Percentiles rank a stretch among this genome's conserved stretches.
Conservation (phyloP, 129 eudicot species). For the Solidago caesia region DNA sequence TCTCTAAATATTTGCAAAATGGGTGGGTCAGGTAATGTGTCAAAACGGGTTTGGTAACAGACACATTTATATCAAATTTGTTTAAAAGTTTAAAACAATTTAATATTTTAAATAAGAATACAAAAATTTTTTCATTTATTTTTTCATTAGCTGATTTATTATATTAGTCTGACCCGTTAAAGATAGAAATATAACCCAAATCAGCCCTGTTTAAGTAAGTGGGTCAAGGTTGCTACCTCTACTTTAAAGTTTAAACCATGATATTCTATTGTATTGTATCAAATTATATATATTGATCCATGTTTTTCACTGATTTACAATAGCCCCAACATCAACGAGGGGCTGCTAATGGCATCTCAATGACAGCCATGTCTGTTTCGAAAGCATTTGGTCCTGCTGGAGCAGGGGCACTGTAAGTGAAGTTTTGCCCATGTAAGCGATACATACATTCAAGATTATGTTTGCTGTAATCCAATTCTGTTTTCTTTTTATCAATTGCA, state of each 20-base stretch:
- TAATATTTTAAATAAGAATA: too few relatives aligned
- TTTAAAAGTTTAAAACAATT: background rate
- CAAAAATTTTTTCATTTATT: too few relatives aligned
- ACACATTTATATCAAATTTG: background rate
- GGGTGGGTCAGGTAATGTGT: background rate
- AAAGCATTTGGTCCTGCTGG: slow-evolving; percentile 41
- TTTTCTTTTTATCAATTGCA: slow-evolving; percentile 3
- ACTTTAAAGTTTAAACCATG: background rate
- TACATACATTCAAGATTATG: slow-evolving; percentile 2
- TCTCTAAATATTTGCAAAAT: background rate
- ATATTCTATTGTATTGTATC: background rate
- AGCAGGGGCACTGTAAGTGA: slow-evolving; percentile 32
- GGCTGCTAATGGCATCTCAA: slow-evolving; percentile 38
- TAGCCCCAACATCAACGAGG: slow-evolving; percentile 36
- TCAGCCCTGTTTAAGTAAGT: too few relatives aligned
- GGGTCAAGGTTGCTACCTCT: too few relatives aligned
- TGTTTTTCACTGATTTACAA: background rate
- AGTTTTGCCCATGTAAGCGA: too few relatives aligned
- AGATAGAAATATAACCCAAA: too few relatives aligned
- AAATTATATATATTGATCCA: background rate
- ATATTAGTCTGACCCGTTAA: too few relatives aligned
- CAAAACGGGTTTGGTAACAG: background rate
- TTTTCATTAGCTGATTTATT: too few relatives aligned
- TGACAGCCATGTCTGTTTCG: slow-evolving; percentile 39
- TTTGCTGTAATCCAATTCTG: background rate